These are phyloP conservation scores for Ogataea thermomethanolica DNA, from an alignment of 805 yeast genomes.

Conservation along the genomic window DNA sequence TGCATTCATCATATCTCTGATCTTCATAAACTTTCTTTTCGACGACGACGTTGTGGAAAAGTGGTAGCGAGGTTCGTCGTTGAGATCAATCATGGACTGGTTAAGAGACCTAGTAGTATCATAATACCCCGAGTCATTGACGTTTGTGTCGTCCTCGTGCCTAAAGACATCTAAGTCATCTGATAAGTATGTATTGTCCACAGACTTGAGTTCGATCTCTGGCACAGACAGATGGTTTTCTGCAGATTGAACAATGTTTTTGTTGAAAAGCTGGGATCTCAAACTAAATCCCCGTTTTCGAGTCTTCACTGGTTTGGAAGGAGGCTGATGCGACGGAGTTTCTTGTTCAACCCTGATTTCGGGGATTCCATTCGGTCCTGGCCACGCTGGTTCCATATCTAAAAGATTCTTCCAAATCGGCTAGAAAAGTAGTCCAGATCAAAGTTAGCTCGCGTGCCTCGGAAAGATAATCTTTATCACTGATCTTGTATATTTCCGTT, in stretches of 20 bases:
- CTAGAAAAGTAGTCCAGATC: background rate
- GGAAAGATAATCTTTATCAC: background rate
- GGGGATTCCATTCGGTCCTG: slow-evolving; percentile 1
- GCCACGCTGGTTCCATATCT: background rate
- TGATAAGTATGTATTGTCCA: slow-evolving; percentile 29
- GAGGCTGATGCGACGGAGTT: slow-evolving; percentile 8
- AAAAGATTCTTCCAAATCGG: background rate
- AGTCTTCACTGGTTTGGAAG: slow-evolving; percentile 31
- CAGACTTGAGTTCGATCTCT: slow-evolving; percentile 34
- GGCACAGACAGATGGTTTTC: slow-evolving; percentile 15
- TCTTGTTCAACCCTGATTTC: slow-evolving; percentile 7
- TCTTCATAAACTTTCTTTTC: slow-evolving; percentile 6
- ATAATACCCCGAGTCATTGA: background rate
- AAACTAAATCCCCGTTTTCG: slow-evolving; percentile 65
- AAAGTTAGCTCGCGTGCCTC: background rate
- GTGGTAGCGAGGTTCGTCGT: slow-evolving; percentile 16
- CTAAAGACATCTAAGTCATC: slow-evolving; percentile 23
- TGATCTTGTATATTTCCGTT: background rate
- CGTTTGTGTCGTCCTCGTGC: slow-evolving; percentile 7
- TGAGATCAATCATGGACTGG: slow-evolving; percentile 28
- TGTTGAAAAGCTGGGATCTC: slow-evolving; percentile 62
- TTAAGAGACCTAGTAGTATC: slow-evolving; percentile 7
- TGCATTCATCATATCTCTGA: slow-evolving; percentile 20
- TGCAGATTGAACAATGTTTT: slow-evolving; percentile 29
- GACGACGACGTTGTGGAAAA: slow-evolving; percentile 3